Evolutionary conservation across 2,329 filamentous ascomycete species (phyloP), one percentile per base, ranked within the genome.

Genomic region (Calonectria hongkongensis): DNA sequence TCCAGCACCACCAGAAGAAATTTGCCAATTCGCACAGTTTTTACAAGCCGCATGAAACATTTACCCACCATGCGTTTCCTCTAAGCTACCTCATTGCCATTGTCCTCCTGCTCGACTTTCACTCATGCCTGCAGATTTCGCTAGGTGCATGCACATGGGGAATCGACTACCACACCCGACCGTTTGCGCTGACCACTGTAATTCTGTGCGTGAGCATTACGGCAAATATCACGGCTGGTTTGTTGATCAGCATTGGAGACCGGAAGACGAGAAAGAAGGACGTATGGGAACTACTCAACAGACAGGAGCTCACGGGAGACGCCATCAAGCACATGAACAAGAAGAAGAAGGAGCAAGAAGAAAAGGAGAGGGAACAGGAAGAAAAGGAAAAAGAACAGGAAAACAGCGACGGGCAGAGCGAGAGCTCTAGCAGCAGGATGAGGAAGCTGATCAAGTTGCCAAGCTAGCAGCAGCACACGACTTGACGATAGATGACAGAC

Each of bases 1-100:
- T 97, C 12, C 88, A 92, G 64, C 92, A 97, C 81, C 95, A 97
- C 79, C 93, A 96, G 80, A 89, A 88, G 76, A 96, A 96, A 79
- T 94, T 97, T 79, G 89, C 93, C 80, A 95, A 93, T 77, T 95
- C 93, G 0, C 95, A 97, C 82, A 95, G 94, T 7, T 97, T 96
- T 83, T 97, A 97, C 87, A 96, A 96, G 79, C 94, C 95, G 0
- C 93, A 97, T 82, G 95, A 97, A 83, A 97, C 95, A 0, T 88
- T 91, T 41, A 97, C 95, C 0, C 95, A 97, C 81, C 89, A 92
- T 80, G 93, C 95, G 0, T 97, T 97, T 74, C 94, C 95, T 0
- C 86, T 96, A 1, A 88, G 89, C 39, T 87, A 95, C 7, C 91
- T 97, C 39, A 88, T 97, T 45, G 92, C 94, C 70, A 92, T 96